Base-by-base conservation (phyloP, 768 basidiomycete species). In the Mycena chlorophos region DNA sequence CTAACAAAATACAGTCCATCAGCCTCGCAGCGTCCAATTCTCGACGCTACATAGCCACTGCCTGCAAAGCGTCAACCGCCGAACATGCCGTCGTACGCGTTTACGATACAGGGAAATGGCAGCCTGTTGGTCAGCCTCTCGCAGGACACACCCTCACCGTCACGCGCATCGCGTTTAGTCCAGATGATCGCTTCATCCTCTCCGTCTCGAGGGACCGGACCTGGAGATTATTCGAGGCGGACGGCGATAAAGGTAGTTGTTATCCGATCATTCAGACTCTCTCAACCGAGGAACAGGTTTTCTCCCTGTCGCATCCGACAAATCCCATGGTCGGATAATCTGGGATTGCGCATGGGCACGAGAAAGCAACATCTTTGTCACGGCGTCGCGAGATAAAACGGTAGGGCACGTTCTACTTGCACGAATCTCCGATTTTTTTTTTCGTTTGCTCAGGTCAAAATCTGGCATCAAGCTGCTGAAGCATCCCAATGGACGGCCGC, bases 331-430 rank as follows among this genome's bases (percentile, higher is more conserved):
- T 1, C 82, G 97, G 34, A 97, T 99, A 65, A 89, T 99, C 30
- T 95, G 97, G 94, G 97, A 98, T 68, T 91, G 90, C 65, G 83
- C 86, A 14, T 99, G 95, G 94, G 79, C 89, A 1, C 65, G 73
- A 1, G 87, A 91, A 61, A 85, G 86, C 5, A 81, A 86, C 62
- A 65, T 88, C 16, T 99, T 99, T 65, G 94, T 86, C 12, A 98
- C 97, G 2, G 95, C 91, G 1, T 94, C 95, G 2, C 82, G 97
- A 39, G 97, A 99, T 71, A 98, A 96, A 74, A 92, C 91, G 14
- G 95, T 92, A 61, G 52, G 81, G n/a, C 4, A 34, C 17, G 31
- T n/a, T n/a, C n/a, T n/a, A 34, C 31, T 34, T 8, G 31, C 31
- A 34, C 8, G 17, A 17, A 8, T 34, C 17, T 8, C 31, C 8